Evolutionary conservation across 129 eudicot genomes (phyloP).

Genomic region (Pittosporum tobira): DNA sequence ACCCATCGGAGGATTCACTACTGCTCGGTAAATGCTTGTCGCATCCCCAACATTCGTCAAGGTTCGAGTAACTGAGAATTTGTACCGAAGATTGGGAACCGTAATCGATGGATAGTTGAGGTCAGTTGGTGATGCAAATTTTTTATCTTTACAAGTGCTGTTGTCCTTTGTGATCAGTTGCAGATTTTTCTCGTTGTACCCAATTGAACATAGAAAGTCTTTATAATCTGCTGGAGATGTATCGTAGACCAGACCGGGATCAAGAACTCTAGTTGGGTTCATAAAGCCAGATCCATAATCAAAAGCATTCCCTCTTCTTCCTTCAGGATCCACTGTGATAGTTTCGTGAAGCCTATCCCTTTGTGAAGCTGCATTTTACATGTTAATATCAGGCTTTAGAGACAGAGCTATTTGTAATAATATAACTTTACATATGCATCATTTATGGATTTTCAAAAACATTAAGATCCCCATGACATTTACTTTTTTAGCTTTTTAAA

Average conservation of each 20-base stretch:
- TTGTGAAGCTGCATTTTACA: constrained; percentile 28
- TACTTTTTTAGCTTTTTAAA: too few species aligned
- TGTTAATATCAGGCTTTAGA: constrained; percentile 61
- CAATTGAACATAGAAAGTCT: constrained; percentile 77
- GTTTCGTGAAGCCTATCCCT: too few species aligned
- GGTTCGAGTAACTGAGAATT: constrained; percentile 47
- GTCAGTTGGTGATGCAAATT: constrained; percentile 36
- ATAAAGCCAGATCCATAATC: constrained; percentile 92
- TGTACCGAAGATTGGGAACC: constrained; percentile 51
- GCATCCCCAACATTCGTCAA: constrained; percentile 54
- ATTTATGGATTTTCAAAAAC: too few species aligned
- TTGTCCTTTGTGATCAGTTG: constrained; percentile 51
- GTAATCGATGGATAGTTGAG: constrained; percentile 78
- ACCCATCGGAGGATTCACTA: constrained; percentile 48
- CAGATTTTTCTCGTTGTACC: constrained; percentile 41
- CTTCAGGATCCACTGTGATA: too few species aligned
- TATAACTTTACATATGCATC: too few species aligned
- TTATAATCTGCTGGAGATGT: constrained; percentile 62
- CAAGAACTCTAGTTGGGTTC: constrained; percentile 62
- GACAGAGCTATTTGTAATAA: too few species aligned
- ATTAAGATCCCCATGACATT: too few species aligned
- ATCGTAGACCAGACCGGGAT: constrained; percentile 87
- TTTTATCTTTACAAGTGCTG: constrained; percentile 47
- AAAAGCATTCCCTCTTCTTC: too few species aligned
- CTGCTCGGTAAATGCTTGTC: constrained; percentile 41